Evolutionary conservation across 75 land plant genomes (phyloP), one percentile per base, ranked within the genome.

Genomic region (Sequoia sempervirens): DNA sequence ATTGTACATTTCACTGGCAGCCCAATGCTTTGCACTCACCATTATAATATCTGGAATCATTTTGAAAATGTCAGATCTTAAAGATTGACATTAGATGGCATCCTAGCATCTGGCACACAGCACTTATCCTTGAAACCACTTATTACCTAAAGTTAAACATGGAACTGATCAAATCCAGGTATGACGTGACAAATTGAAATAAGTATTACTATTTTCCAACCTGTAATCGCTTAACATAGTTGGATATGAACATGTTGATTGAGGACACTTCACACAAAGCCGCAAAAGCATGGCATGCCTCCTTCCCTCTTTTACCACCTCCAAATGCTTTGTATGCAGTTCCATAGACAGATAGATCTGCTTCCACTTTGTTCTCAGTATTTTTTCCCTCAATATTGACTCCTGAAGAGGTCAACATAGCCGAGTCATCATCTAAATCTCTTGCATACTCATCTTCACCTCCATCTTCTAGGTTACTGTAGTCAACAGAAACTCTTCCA

Each of bases 281-380:
- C 82, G 99, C 92, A 87, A 97, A 90, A 52, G 96, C 99, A 89
- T 91, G 94, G 80, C 99, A 97, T 30, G 99, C 99, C 50, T 94
- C 92, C 75, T 66, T 93, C 73, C 97, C 98, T 34, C 83, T 85
- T 58, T 91, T 46, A n/a, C 94, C 96, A 58, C 84, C 88, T 40
- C 90, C 90, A 89, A 97, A 97, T 10, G 96, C 94, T 37, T 41
- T 68, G 87, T 90, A 97, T 32, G 99, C 97, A 61, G 90, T 91
- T 83, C 96, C 97, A 92, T 94, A 95, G 36, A 84, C 87, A 86
- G 95, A 92, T 47, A 84, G 69, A 80, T 96, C 95, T 56, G 56
- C 78, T 12, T 84, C 84, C 12, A 64, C 56, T 34, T 17, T 38
- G n/a, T 17, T 70, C 17, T 56, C 82, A 11, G 45, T 47, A 36